Base-by-base conservation (phyloP, 164 flowering plant species). In the Tetrastigma voinierianum region DNA sequence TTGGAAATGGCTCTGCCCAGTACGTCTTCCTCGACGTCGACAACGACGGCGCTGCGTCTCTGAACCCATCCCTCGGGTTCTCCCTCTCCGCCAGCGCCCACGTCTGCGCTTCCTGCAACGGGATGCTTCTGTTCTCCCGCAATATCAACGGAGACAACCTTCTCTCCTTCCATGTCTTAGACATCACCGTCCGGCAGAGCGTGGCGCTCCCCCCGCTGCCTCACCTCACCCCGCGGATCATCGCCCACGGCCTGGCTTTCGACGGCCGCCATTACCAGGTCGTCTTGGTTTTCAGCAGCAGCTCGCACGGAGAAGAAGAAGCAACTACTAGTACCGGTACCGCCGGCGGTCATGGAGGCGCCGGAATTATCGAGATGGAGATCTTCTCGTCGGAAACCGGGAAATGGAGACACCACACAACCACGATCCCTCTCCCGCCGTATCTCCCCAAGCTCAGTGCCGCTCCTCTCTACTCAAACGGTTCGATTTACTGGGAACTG, bases 1-100 rank as follows among this genome's bases (percentile, higher is more conserved):
- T 51, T 25, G 17, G 23, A 3, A 20, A 63, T 63, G 47, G 66
- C 43, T 63, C 66, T 25, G 66, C 66, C 40, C 66, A 51, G 32
- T 63, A 16, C 25, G 12, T 51, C 4, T 17, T 32, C 57, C 66
- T 63, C 10, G 23, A 63, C 11, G 32, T 48, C 6, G 18, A 13
- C 7, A 54, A 62, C 24, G 15, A 25, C 9, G 21, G 54, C 9
- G 24, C 14, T 25, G 46, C 45, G 4, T 46, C 13, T 17, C 10
- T 63, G 46, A 63, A 25, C 46, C 48, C 23, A 24, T 24, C 20
- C 11, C 18, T 49, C 12, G 14, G 44, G 10, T 63, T 63, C 40
- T 25, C 14, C 40, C 3, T 46, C 14, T 46, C 24, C 51, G 16
- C 1, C 24, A 51, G 25, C 32, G 10, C 17, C 7, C 57, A 63